phyloP scores from a whole-genome alignment of 106 monocot genomes.

The Apostasia shenzhenica region DNA sequence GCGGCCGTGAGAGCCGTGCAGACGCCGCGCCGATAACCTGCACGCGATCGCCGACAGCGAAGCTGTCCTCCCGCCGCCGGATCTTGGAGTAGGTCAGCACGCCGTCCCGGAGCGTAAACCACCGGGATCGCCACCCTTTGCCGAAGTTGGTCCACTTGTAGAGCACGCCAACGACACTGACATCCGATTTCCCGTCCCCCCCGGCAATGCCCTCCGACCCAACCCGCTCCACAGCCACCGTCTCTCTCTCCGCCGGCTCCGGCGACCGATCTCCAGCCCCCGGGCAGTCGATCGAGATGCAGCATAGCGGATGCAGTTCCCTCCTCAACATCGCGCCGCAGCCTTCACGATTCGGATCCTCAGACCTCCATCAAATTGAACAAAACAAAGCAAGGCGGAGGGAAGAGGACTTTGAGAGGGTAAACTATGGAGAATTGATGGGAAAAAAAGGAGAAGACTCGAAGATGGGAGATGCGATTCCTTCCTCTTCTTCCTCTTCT shows the following conservation, averaged over 20 bases:
- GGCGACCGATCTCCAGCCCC: neutral
- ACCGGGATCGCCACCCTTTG: constrained; percentile 14
- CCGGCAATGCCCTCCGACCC: constrained; percentile 5
- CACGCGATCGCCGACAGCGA: constrained; percentile 37
- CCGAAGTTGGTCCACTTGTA: constrained; percentile 56
- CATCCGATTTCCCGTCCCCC: constrained; percentile 10
- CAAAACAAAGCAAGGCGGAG: neutral
- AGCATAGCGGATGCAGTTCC: constrained; percentile 41
- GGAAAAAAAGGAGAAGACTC: constrained; percentile 8
- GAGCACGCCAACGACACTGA: constrained; percentile 33
- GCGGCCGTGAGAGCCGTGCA: neutral
- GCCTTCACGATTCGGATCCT: neutral
- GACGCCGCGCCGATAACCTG: constrained; percentile 44
- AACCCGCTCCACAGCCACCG: neutral
- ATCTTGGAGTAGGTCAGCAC: constrained; percentile 35
- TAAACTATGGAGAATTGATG: neutral
- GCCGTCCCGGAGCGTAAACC: constrained; percentile 13
- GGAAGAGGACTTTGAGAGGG: neutral
- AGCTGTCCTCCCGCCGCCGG: constrained; percentile 50
- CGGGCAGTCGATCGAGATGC: constrained; percentile 29
- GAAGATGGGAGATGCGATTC: constrained; percentile 8
- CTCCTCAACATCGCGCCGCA: constrained; percentile 18
- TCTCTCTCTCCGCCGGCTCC: constrained; percentile 2
- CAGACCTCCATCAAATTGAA: constrained; percentile 8
- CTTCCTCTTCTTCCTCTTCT: neutral